Percentiles rank a stretch among this genome's conserved stretches.
These are phyloP conservation scores for Cytospora leucostoma DNA, from an alignment of 2,329 filamentous ascomycete genomes.

Conservation along the genomic window DNA sequence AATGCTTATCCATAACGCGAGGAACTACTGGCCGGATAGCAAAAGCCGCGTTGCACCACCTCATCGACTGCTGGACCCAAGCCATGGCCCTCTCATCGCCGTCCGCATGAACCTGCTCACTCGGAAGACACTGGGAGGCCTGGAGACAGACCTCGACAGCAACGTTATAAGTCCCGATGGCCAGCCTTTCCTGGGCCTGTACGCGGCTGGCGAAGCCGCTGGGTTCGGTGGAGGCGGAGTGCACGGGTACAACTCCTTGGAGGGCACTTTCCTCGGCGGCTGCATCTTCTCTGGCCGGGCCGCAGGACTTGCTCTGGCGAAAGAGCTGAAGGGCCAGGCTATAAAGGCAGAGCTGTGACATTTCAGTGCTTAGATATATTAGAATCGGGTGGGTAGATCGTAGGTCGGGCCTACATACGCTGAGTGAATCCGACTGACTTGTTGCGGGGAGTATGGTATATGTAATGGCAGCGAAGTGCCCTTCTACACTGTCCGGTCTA, in stretches of 20 bases:
- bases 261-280: slow-evolving; percentile 63
- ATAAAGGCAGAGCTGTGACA: slow-evolving; percentile 19
- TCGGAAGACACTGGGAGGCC: slow-evolving; percentile 60
- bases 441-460: background rate
- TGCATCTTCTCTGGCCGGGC: slow-evolving; percentile 64
- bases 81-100: slow-evolving; percentile 60
- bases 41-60: slow-evolving; percentile 53
- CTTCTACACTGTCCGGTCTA: too few relatives aligned
- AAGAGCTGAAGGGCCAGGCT: slow-evolving; percentile 40
- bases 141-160: slow-evolving; percentile 60
- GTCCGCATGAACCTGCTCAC: slow-evolving; percentile 63
- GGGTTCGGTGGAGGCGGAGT: slow-evolving; percentile 65
- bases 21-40: slow-evolving; percentile 57
- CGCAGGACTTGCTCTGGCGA: slow-evolving; percentile 56
- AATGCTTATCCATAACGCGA: slow-evolving; percentile 61
- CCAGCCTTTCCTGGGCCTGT: slow-evolving; percentile 54
- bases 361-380: background rate
- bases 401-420: background rate
- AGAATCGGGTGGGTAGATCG: background rate
- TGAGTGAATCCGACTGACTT: background rate
- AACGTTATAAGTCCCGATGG: slow-evolving; percentile 55
- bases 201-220: slow-evolving; percentile 61
- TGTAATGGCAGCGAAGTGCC: too few relatives aligned
- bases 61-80: slow-evolving; percentile 55
- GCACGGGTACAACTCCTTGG: slow-evolving; percentile 62